Evolutionary conservation across 1,284 basidiomycete genomes (phyloP).

Genomic region (Cerioporus squamosus): DNA sequence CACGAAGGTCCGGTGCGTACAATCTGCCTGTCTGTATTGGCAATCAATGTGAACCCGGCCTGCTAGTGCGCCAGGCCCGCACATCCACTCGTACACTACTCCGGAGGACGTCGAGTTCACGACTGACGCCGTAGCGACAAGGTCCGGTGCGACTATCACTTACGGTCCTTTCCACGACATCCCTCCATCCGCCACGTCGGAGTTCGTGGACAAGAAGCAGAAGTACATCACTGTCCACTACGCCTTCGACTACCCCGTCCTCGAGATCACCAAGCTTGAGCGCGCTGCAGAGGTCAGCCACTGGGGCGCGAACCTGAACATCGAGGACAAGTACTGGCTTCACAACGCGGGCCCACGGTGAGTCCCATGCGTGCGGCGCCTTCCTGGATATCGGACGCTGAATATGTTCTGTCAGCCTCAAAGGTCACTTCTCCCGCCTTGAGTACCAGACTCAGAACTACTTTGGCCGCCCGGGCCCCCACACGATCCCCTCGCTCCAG

Average conservation of each 20-base stretch:
- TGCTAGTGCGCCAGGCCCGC: slow-evolving; percentile 65
- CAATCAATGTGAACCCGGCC: background rate
- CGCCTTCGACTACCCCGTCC: slow-evolving; percentile 77
- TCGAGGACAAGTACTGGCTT: slow-evolving; percentile 86
- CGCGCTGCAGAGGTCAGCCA: slow-evolving; percentile 92
- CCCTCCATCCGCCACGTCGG: slow-evolving; percentile 57
- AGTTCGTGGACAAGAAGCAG: slow-evolving; percentile 66
- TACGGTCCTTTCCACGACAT: slow-evolving; percentile 88
- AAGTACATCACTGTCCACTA: slow-evolving; percentile 80
- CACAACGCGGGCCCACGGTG: slow-evolving; percentile 89
- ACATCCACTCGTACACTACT: slow-evolving; percentile 71
- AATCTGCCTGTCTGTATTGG: background rate
- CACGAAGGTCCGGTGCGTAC: slow-evolving; percentile 79
- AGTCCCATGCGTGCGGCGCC: slow-evolving; percentile 35
- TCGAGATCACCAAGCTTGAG: slow-evolving; percentile 75
- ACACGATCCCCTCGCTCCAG: slow-evolving; percentile 72
- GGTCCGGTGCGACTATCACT: slow-evolving; percentile 81
- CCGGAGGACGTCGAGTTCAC: slow-evolving; percentile 64
- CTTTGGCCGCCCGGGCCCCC: slow-evolving; percentile 68
- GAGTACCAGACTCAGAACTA: slow-evolving; percentile 79
- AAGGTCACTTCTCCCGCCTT: slow-evolving; percentile 95
- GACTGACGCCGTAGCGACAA: slow-evolving; percentile 63
- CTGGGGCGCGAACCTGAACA: slow-evolving; percentile 95
- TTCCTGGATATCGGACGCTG: background rate
- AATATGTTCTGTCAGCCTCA: slow-evolving; percentile 59